Evolutionary conservation across 306 rosid genomes (phyloP).

Genomic region (Dryas drummondii): DNA sequence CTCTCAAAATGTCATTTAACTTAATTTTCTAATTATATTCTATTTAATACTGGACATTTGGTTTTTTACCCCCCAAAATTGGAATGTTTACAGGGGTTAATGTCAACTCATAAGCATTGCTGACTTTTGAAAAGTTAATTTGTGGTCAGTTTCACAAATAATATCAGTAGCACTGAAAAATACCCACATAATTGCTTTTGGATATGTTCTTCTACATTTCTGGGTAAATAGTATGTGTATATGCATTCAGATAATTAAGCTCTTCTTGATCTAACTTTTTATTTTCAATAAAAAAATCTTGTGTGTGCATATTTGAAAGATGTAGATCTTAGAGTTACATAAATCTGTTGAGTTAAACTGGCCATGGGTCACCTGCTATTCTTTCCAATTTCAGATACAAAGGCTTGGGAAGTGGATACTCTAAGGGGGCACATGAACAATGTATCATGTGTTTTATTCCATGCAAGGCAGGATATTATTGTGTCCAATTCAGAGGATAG

Average conservation of each 20-base stretch:
- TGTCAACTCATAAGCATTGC: no score
- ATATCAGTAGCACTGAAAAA: neutral
- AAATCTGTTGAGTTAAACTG: neutral
- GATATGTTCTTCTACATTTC: neutral
- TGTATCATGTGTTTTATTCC: slow-evolving; percentile 86
- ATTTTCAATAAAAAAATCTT: neutral
- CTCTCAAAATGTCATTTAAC: neutral
- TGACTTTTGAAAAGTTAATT: neutral
- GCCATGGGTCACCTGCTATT: neutral
- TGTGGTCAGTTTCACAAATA: neutral
- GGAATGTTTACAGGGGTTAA: no score
- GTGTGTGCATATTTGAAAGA: neutral
- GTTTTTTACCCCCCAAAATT: no score
- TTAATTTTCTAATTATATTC: neutral
- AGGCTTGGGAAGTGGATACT: slow-evolving; percentile 96
- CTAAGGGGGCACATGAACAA: slow-evolving; percentile 91
- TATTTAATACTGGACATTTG: neutral
- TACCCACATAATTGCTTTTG: slow-evolving; percentile 1
- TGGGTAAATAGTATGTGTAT: neutral
- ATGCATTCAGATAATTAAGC: neutral
- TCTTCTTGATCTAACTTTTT: neutral
- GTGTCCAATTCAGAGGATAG: slow-evolving; percentile 91
- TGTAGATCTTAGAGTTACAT: neutral
- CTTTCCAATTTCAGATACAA: slow-evolving; percentile 57
- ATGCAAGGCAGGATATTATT: slow-evolving; percentile 81